Evolutionary conservation across 805 yeast species (phyloP).

Genomic region (Lipomyces chichibuensis): DNA sequence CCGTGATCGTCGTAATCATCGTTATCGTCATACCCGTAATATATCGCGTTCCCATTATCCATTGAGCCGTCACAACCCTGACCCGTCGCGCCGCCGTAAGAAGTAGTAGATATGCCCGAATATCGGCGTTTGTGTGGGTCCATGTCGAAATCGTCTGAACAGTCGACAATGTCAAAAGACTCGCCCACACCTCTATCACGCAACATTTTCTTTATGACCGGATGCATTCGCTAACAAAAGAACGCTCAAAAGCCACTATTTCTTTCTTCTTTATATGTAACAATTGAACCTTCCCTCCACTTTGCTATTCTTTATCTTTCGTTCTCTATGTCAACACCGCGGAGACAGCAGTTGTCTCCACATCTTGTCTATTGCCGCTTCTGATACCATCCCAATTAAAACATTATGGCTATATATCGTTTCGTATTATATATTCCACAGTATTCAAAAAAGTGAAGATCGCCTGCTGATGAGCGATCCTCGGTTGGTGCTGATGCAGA

Average conservation of each 20-base stretch:
- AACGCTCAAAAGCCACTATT: not conserved
- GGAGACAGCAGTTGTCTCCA: not conserved
- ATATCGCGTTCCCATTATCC: slow-evolving; percentile 8
- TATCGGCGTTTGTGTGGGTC: not conserved
- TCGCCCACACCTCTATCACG: slow-evolving; percentile 2
- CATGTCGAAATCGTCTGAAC: not conserved
- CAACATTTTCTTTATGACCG: not conserved
- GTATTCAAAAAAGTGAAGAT: not conserved
- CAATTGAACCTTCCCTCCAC: not conserved
- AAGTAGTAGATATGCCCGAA: not conserved
- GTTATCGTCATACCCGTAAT: slow-evolving; percentile 11
- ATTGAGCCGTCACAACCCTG: not conserved
- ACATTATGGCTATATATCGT: not conserved
- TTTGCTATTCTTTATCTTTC: not conserved
- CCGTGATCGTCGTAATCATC: slow-evolving; percentile 28
- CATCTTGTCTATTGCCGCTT: slow-evolving; percentile 1
- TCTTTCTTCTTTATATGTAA: not conserved
- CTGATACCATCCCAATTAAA: not conserved
- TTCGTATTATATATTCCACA: not conserved
- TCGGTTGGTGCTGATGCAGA: not conserved
- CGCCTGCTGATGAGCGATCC: not conserved
- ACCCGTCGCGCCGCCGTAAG: not conserved
- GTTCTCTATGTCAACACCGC: not conserved
- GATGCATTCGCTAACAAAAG: not conserved
- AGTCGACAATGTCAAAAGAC: not conserved